These are phyloP conservation scores for Chlamydomonas schloesseri DNA, from an alignment of 139 green algal genomes.

Conservation along the genomic window DNA sequence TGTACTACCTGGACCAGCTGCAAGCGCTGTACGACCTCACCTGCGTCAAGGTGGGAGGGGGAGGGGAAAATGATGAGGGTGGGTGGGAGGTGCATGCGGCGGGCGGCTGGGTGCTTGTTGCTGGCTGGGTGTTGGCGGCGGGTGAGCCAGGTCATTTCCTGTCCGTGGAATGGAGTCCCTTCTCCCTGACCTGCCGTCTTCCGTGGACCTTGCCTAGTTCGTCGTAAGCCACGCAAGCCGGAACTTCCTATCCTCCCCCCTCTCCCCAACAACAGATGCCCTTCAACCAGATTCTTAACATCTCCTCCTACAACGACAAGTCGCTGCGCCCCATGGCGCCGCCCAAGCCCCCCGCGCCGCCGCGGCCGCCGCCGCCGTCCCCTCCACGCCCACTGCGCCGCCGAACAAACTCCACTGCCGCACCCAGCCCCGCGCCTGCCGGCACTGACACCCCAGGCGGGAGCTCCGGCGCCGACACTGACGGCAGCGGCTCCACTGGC, in stretches of 20 bases:
- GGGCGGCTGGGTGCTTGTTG: no score
- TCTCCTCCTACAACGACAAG: conserved; percentile 2
- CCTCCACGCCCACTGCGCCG: conserved; percentile 3
- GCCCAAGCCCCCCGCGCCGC: conserved; percentile 1
- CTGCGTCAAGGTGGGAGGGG: conserved; percentile 1
- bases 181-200: no score
- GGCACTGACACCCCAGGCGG: neutral
- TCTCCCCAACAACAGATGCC: neutral
- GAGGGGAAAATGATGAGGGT: no score
- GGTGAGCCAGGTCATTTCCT: no score
- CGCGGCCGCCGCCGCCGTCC: neutral
- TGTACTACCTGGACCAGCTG: conserved; percentile 29
- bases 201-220: no score
- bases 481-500: neutral
- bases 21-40: conserved; percentile 22
- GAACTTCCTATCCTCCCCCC: no score
- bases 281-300: neutral
- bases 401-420: neutral
- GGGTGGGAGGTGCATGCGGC: no score
- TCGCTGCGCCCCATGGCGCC: neutral
- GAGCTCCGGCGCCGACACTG: neutral
- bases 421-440: neutral
- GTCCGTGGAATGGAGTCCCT: no score
- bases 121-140: no score
- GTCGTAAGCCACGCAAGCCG: no score